phyloP scores from a whole-genome alignment of 257 asterid species.

The Striga asiatica region DNA sequence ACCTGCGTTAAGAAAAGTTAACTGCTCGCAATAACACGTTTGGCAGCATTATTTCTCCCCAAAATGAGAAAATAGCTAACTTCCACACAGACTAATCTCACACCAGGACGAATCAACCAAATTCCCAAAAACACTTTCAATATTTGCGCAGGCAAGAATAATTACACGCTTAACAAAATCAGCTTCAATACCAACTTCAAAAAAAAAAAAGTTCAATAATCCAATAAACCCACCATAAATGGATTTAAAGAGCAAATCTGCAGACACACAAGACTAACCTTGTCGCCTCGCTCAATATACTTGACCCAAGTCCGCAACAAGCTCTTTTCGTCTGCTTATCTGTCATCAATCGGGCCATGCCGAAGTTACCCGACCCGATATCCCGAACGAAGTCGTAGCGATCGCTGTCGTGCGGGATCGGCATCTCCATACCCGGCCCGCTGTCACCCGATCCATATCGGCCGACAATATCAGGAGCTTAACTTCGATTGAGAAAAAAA shows the following conservation, averaged over 20 bases:
- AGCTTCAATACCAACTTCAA: background rate
- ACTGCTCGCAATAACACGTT: background rate
- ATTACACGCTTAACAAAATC: constrained; percentile 2
- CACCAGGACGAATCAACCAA: background rate
- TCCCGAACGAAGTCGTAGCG: constrained; percentile 80
- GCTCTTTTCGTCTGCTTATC: constrained; percentile 74
- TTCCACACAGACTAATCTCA: background rate
- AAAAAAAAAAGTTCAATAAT: no score
- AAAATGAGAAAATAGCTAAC: background rate
- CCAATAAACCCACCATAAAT: no score
- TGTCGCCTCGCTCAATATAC: constrained; percentile 79
- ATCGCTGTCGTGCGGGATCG: constrained; percentile 89
- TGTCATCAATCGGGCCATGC: constrained; percentile 73
- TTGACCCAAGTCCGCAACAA: constrained; percentile 86
- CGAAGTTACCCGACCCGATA: constrained; percentile 80
- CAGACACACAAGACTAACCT: constrained; percentile 32
- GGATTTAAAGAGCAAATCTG: background rate
- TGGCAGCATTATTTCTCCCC: constrained; percentile 1
- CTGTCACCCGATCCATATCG: constrained; percentile 58
- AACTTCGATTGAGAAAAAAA: background rate
- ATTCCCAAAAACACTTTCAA: constrained; percentile 18
- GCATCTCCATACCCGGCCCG: constrained; percentile 68
- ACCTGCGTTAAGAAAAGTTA: background rate
- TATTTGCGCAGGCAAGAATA: constrained; percentile 18
- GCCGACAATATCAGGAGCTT: background rate